Evolutionary conservation across 345 rosid species (phyloP).

Genomic region (Rhodomyrtus tomentosa): DNA sequence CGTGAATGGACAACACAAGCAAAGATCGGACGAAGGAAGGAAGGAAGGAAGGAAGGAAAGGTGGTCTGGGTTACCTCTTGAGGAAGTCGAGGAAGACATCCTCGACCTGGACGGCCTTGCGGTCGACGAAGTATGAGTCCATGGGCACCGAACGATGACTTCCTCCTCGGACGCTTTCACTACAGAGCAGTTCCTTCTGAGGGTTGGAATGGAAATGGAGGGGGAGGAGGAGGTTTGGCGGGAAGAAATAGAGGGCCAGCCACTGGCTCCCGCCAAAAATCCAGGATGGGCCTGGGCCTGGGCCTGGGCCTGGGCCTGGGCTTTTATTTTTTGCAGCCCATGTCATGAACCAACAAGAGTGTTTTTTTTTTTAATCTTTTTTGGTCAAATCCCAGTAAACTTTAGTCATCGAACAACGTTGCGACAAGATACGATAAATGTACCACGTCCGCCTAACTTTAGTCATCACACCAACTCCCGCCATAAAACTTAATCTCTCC

Average conservation of each 20-base stretch:
- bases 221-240: not conserved
- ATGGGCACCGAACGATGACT: not conserved
- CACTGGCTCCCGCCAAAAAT: not conserved
- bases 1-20: not conserved
- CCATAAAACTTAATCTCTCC: not conserved
- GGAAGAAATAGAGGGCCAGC: not conserved
- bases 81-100: slow-evolving; percentile 82
- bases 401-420: not conserved
- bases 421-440: not conserved
- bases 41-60: not conserved
- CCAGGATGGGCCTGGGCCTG: not conserved
- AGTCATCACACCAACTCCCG: not conserved
- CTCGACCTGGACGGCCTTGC: slow-evolving; percentile 80
- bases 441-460: not conserved
- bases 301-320: not conserved
- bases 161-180: not conserved
- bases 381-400: not conserved
- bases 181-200: not conserved
- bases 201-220: not conserved
- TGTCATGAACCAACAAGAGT: not conserved
- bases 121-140: slow-evolving; percentile 46
- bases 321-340: not conserved
- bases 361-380: too few relatives aligned
- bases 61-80: slow-evolving; percentile 36
- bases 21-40: not conserved